Evolutionary conservation across 1,139 yeast genomes (phyloP), one percentile per base, ranked within the genome.

Genomic region (Pichia sp.): DNA sequence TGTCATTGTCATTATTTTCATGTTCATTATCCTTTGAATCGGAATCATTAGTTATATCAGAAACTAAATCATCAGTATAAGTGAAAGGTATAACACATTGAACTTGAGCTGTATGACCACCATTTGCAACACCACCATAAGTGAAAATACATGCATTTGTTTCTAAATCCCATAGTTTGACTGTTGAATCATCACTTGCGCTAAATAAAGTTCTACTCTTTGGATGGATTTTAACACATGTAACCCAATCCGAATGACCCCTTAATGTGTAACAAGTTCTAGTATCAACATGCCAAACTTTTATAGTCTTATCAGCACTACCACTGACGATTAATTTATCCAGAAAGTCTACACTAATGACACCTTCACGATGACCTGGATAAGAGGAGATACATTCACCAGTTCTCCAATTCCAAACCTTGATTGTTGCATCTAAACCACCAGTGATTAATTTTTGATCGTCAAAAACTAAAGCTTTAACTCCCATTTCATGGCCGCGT

Each of bases 201-300:
- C 94, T 80, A 61, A 83, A 88, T 15, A 88, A 73, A 0, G 94
- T 82, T 46, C 77, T 76, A 34, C 95, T 80, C 43, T 74, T 74
- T 2, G 85, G 73, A 60, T 89, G 95, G 39, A 89, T 77, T 62
- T 84, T 84, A 34, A 91, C 97, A 47, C 85, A 77, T 51, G 85
- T 86, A 22, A 91, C 96, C 79, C 95, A 81, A 52, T 85, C 97
- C 0, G 82, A 74, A 59, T 91, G 98, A 4, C 98, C 98, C 31
- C 96, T 70, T 46, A 91, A 68, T 0, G 97, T 86, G 60, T 84
- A 86, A 58, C 96, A 91, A 3, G 95, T 84, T 62, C 95, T 72
- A 15, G 88, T 79, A 58, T 84, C 95, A 41, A 91, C 95, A 60
- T 91, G 94, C 98, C 98, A 91, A 11, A 91, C 91, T 58, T 88